These are phyloP conservation scores for Geotrichum restrictum DNA, from an alignment of 1,139 yeast genomes.

Conservation along the genomic window DNA sequence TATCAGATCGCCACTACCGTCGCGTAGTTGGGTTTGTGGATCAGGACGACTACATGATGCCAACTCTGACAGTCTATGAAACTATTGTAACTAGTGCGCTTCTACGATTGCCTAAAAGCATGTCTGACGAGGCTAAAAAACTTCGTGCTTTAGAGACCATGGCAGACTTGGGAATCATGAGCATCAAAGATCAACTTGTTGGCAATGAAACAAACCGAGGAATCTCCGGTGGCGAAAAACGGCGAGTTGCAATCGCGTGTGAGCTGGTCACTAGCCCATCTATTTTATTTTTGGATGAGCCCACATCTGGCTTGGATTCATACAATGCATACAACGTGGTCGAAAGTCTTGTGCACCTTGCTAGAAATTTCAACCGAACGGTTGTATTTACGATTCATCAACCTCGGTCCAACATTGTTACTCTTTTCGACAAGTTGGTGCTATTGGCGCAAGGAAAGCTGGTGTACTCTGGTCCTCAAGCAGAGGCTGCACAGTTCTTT, in stretches of 20 bases:
- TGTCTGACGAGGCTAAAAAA: conserved; percentile 70
- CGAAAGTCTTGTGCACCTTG: conserved; percentile 75
- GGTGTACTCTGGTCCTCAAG: conserved; percentile 68
- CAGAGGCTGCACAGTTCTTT: conserved; percentile 65
- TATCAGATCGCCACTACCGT: conserved; percentile 45
- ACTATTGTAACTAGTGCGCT: conserved; percentile 90
- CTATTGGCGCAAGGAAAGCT: conserved; percentile 80
- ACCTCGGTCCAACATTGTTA: conserved; percentile 94
- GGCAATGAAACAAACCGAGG: conserved; percentile 91
- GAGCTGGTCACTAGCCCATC: conserved; percentile 71
- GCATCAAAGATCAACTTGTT: conserved; percentile 77
- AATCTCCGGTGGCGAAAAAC: conserved; percentile 87
- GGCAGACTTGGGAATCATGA: conserved; percentile 75
- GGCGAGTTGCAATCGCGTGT: conserved; percentile 77
- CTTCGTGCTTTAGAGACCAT: conserved; percentile 80
- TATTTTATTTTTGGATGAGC: conserved; percentile 73
- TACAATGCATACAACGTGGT: conserved; percentile 89
- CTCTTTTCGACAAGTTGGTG: conserved; percentile 77
- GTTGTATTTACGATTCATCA: conserved; percentile 92
- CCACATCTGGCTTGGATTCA: conserved; percentile 92
- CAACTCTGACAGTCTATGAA: conserved; percentile 92
- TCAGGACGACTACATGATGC: conserved; percentile 86
- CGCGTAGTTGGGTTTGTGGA: conserved; percentile 92
- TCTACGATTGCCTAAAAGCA: conserved; percentile 72
- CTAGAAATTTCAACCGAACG: conserved; percentile 77